Base-by-base conservation (phyloP, 2,329 filamentous ascomycete genomes). In the Fusarium denticulatum region DNA sequence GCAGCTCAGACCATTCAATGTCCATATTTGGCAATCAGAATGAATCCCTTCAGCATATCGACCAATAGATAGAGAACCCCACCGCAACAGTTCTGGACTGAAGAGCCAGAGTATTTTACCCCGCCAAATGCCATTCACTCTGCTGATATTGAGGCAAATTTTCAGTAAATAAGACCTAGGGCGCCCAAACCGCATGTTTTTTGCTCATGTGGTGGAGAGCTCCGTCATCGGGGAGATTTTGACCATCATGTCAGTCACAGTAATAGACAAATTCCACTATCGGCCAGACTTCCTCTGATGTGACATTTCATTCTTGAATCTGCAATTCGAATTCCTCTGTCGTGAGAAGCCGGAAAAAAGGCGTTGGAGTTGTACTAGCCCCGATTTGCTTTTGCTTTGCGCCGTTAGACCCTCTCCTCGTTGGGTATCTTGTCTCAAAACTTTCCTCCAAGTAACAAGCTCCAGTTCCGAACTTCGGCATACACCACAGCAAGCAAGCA, bases 401-500 rank as follows among this genome's bases (percentile, higher is more conserved):
- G 64, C 62, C 66, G 67, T 73, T 65, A 65, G 70, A 55, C 58
- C 69, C 46, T 67, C 72, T 63, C 70, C 45, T 60, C 32, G 49
- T 52, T 50, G 45, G 45, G 20, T 16, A 39, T 55, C 32, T 56
- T 55, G 36, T 62, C 49, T 61, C 49, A 67, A 70, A 70, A 37
- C 66, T 71, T 65, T 50, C 42, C 67, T 60, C 42, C 42, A 46
- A 30, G 43, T 58, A 52, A 55, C 34, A 40, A 39, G 52, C 45
- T 56, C 42, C 64, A 47, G 60, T 60, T 57, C 61, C 65, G 49
- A 65, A 52, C 30, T 63, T 59, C 69, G 58, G 45, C 56, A 64
- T 45, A 53, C 63, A 34, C 68, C 74, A 69, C 72, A 66, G 74
- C 77, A 77, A 75, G 71, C 72, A 28, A 47, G 45, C 4, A 26